phyloP scores from a whole-genome alignment of 2,329 filamentous ascomycete genomes.

The Apiospora kogelbergensis region DNA sequence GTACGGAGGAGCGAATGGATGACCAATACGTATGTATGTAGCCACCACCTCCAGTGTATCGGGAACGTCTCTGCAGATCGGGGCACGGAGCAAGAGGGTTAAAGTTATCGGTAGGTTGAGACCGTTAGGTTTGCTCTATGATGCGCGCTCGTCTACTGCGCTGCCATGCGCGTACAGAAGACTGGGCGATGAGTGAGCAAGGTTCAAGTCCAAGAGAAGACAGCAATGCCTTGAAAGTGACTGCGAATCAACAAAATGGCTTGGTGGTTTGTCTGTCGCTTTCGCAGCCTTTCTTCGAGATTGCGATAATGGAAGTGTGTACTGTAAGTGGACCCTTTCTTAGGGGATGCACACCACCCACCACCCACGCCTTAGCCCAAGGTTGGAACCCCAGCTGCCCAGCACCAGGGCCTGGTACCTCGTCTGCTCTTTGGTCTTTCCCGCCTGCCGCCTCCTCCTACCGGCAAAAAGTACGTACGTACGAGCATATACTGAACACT shows the following conservation, averaged over 20 bases:
- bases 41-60: conserved; percentile 6
- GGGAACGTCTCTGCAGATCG: conserved; percentile 5
- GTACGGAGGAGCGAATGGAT: neutral
- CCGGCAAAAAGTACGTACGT: neutral
- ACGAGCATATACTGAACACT: neutral
- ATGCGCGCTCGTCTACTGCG: neutral
- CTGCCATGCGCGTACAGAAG: conserved; percentile 6
- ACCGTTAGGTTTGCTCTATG: conserved; percentile 4
- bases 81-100: conserved; percentile 6
- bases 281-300: neutral
- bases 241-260: neutral
- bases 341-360: neutral
- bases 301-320: conserved; percentile 8
- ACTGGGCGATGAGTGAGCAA: conserved; percentile 1
- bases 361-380: conserved; percentile 6
- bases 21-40: conserved; percentile 2
- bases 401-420: neutral
- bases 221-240: neutral
- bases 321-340: conserved; percentile 1
- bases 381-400: neutral
- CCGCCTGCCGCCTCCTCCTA: neutral
- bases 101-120: conserved; percentile 5
- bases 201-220: neutral
- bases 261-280: neutral
- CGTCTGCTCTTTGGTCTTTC: conserved; percentile 6